Base-by-base conservation (phyloP, 257 asterid species). In the Solanum chaucha region DNA sequence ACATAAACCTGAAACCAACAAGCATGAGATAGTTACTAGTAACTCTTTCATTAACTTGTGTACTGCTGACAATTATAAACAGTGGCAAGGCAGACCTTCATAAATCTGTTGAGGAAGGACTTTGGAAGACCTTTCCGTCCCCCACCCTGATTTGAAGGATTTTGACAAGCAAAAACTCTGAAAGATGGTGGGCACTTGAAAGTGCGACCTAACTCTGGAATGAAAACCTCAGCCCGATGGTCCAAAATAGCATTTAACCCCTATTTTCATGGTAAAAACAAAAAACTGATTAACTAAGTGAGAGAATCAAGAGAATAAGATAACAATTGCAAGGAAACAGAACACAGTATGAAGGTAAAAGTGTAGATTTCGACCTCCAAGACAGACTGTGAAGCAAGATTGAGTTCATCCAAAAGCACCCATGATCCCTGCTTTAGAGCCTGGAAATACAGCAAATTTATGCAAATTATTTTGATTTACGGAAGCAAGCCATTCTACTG, bases 301-400 rank as follows among this genome's bases (percentile, higher is more conserved):
- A 81, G 44, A 17, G 41, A 30, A 13, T 15, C 28, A 28, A 81
- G 41, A 81, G 30, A 28, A 17, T 46, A 81, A 48, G 30, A 81
- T 86, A 48, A 41, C 40, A 20, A 87, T 14, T 61, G 71, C 61
- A 15, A 40, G 87, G 26, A 17, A 20, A 83, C 51, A 48, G 51
- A 61, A 48, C 44, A 46, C 19, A 30, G 10, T 36, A 28, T 35
- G 35, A 81, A 48, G 30, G 85, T 48, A 81, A 44, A 28, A 48
- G 41, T 19, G 58, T 85, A 83, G 89, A 86, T 46, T 41, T 80
- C 75, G 87, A 93, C 99, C 99, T 97, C 99, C 91, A 97, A 92
- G 78, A 97, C 99, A 80, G 99, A 94, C 80, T 97, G 99, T n/a
- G 99, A 97, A 17, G 99, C 99, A 88, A 97, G 99, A 91, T 97